phyloP scores from a whole-genome alignment of 2,329 filamentous ascomycete species.

The Cytospora leucostoma region DNA sequence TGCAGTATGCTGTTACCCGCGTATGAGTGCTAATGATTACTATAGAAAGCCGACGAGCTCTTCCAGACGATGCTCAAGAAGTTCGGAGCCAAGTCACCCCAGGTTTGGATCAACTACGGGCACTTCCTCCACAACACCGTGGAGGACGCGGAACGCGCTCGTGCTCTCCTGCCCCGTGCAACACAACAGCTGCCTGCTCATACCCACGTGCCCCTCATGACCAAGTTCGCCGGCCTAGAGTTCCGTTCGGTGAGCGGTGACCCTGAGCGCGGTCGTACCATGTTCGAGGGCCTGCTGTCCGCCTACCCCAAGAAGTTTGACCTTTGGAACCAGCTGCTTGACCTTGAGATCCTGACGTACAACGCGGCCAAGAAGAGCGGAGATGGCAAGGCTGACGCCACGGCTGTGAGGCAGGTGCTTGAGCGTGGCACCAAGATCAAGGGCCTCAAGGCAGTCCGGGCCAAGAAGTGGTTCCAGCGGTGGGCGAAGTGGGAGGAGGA shows the following conservation, averaged over 20 bases:
- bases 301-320: conserved; percentile 88
- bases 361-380: conserved; percentile 58
- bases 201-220: conserved; percentile 68
- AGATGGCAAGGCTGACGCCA: conserved; percentile 49
- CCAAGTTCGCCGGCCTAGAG: conserved; percentile 88
- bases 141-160: conserved; percentile 69
- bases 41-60: conserved; percentile 80
- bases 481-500: conserved; percentile 89
- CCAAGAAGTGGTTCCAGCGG: conserved; percentile 84
- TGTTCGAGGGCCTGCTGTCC: conserved; percentile 85
- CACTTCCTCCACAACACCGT: conserved; percentile 82
- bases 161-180: conserved; percentile 78
- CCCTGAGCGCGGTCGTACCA: conserved; percentile 86
- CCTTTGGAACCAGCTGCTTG: conserved; percentile 88
- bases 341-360: conserved; percentile 72
- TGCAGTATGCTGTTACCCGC: background rate
- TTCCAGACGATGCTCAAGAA: conserved; percentile 89
- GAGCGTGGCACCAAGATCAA: conserved; percentile 73
- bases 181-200: conserved; percentile 75
- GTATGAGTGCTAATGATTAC: conserved; percentile 10
- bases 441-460: conserved; percentile 77
- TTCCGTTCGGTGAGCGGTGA: conserved; percentile 83
- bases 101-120: conserved; percentile 93
- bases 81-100: conserved; percentile 76
- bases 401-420: conserved; percentile 72